Conservation (phyloP, 441 rosid species). For the Populus trichocarpa region DNA sequence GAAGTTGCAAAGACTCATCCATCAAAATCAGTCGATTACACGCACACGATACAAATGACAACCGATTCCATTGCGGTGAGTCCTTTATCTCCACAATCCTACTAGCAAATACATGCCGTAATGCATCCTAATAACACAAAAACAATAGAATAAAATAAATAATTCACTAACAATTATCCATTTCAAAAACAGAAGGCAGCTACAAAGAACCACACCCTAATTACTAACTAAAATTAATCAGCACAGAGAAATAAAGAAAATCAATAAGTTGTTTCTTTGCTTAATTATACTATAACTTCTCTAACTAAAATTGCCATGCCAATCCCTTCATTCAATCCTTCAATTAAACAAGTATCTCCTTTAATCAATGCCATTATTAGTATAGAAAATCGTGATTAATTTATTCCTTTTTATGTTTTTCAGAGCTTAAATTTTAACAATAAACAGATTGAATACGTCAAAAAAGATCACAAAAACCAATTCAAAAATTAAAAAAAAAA, state of each 20-base stretch:
- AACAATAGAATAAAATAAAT: background rate
- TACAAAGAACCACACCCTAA: background rate
- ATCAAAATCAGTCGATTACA: slow-evolving; percentile 83
- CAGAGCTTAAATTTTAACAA: background rate
- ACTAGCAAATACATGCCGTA: slow-evolving; percentile 92
- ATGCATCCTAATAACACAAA: slow-evolving; percentile 59
- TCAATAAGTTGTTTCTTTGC: background rate
- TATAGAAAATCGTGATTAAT: background rate
- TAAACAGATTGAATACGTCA: background rate
- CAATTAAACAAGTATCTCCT: background rate
- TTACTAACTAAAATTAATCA: background rate
- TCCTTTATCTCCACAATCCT: slow-evolving; percentile 81
- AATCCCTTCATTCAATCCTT: background rate
- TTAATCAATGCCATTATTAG: background rate
- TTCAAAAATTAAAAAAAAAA: background rate
- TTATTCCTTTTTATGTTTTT: background rate
- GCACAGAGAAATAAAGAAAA: background rate
- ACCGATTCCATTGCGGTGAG: slow-evolving; percentile 79
- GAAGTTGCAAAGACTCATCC: slow-evolving; percentile 99
- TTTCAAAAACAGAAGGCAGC: background rate
- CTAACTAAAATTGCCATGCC: background rate
- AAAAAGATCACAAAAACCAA: background rate
- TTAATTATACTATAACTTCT: too few species aligned
- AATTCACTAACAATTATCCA: background rate
- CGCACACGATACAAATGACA: slow-evolving; percentile 81